Conservation (phyloP, 345 rosid genomes). For the Durio zibethinus region DNA sequence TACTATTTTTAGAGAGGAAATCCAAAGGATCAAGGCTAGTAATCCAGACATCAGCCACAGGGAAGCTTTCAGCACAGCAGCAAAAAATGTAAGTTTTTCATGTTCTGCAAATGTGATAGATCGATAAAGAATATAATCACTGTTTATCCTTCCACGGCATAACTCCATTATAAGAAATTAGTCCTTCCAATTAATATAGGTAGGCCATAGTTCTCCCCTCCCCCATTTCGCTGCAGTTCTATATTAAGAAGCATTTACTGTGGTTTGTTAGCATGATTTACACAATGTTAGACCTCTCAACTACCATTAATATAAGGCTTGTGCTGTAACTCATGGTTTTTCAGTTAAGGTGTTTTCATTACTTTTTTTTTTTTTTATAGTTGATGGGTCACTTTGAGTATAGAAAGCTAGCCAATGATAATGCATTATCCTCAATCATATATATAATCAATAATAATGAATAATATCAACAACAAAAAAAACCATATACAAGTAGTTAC, state of each 20-base stretch:
- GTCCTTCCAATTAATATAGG: background rate
- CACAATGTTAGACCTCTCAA: no score
- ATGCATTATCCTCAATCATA: background rate
- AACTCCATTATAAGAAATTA: background rate
- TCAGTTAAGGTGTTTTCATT: background rate
- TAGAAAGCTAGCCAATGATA: background rate
- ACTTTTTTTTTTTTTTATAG: no score
- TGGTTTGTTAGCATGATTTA: background rate
- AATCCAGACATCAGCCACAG: slow-evolving; percentile 96
- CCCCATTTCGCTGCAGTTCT: background rate
- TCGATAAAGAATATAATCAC: background rate
- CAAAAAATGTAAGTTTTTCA: slow-evolving; percentile 71
- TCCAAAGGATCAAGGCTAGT: slow-evolving; percentile 90
- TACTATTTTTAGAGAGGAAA: slow-evolving; percentile 68
- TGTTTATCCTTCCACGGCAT: no score
- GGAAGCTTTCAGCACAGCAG: slow-evolving; percentile 98
- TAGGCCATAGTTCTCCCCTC: background rate
- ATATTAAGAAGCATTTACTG: no score
- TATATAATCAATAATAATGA: background rate
- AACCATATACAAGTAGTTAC: background rate
- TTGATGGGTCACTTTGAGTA: no score
- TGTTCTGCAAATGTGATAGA: background rate
- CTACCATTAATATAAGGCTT: background rate
- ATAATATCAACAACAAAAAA: background rate
- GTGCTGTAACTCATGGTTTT: background rate